These are phyloP conservation scores for Monosporozyma servazzii DNA, from an alignment of 805 yeast genomes.

Conservation along the genomic window DNA sequence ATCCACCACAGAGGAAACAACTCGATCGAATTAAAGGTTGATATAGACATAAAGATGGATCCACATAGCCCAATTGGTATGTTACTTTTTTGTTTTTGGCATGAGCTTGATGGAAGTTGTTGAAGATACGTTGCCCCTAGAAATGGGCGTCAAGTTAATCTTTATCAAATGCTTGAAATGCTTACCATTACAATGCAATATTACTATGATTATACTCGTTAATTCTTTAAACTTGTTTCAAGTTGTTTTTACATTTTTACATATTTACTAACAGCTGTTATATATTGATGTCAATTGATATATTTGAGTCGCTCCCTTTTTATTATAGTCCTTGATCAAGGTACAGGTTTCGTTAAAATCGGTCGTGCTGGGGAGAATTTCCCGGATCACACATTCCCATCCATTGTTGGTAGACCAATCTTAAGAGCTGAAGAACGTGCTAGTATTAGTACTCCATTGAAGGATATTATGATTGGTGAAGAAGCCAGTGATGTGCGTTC, in stretches of 20 bases:
- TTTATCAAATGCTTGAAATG: not conserved
- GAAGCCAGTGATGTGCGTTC: conserved; percentile 91
- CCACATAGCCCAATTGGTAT: conserved; percentile 30
- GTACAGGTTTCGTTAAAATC: conserved; percentile 95
- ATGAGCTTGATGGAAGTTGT: not conserved
- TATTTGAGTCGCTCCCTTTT: not conserved
- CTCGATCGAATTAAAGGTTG: not conserved
- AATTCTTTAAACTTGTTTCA: not conserved
- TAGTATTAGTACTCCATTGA: conserved; percentile 51
- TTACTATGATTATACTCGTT: not conserved
- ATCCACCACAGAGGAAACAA: not conserved
- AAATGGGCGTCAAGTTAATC: not conserved
- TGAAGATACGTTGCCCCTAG: not conserved
- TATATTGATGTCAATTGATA: not conserved
- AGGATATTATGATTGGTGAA: conserved; percentile 95
- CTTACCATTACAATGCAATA: not conserved
- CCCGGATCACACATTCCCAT: conserved; percentile 95
- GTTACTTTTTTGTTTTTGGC: conserved; percentile 5
- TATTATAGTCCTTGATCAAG: conserved; percentile 79
- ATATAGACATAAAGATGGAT: conserved; percentile 18
- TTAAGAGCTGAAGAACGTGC: conserved; percentile 92
- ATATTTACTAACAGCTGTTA: not conserved
- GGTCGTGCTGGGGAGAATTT: conserved; percentile 96
- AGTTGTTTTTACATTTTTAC: not conserved
- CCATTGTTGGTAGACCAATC: conserved; percentile 95